These are phyloP conservation scores for Solanum bukasovii DNA, from an alignment of 257 asterid genomes.

Conservation along the genomic window DNA sequence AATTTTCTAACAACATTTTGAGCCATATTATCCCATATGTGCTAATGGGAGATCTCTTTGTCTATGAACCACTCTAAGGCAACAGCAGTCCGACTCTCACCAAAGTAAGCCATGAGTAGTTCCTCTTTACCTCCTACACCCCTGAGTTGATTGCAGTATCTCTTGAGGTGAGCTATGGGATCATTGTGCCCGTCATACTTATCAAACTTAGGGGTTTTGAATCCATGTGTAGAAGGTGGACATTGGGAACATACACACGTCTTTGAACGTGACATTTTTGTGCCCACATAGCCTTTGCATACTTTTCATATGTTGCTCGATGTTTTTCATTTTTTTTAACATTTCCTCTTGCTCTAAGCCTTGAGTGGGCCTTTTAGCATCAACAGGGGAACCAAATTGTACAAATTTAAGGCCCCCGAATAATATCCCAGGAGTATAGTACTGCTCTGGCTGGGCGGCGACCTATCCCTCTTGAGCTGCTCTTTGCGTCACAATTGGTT, in stretches of 20 bases:
- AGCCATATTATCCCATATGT: no score
- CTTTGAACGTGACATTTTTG: neutral
- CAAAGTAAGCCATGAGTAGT: no score
- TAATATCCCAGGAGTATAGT: neutral
- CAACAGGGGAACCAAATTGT: neutral
- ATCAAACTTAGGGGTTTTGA: neutral
- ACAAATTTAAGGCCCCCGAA: neutral
- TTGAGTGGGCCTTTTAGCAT: neutral
- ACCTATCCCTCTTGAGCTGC: neutral
- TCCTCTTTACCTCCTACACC: no score
- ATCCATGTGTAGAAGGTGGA: neutral
- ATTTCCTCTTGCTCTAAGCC: neutral
- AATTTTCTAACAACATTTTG: no score
- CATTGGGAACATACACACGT: neutral
- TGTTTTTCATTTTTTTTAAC: neutral
- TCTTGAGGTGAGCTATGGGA: no score
- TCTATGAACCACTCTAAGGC: no score
- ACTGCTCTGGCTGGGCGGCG: neutral
- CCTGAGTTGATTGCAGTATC: no score
- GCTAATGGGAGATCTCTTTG: no score
- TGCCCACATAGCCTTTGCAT: neutral
- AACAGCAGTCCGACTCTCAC: no score
- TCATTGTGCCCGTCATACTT: neutral
- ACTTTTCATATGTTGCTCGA: neutral
- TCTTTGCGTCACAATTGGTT: no score